Evolutionary conservation across 139 green algal species (phyloP).

Genomic region (Zygnema cylindricum): DNA sequence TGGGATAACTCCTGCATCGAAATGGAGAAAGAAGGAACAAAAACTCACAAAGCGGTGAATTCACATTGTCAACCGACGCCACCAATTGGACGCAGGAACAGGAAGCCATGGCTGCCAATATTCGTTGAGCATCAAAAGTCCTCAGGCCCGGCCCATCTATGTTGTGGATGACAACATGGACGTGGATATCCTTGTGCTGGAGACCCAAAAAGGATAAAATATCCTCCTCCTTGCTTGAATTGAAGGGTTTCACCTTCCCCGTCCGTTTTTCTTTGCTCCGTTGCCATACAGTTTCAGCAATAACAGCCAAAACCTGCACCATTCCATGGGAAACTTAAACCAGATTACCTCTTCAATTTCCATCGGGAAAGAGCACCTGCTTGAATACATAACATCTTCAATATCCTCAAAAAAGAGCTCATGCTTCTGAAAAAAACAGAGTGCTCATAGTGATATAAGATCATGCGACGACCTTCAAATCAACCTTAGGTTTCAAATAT

Average conservation of each 20-base stretch:
- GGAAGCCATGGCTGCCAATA: conserved; percentile 74
- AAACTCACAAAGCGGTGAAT: conserved; percentile 69
- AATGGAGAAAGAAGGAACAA: no score
- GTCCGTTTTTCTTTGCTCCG: not conserved
- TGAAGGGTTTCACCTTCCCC: not conserved
- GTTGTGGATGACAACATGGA: conserved; percentile 81
- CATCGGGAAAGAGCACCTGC: no score
- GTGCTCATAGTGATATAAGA: no score
- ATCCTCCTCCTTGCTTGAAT: not conserved
- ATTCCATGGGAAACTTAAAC: no score
- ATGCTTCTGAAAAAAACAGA: no score
- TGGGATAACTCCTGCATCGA: no score
- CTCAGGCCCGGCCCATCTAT: conserved; percentile 79
- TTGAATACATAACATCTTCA: no score
- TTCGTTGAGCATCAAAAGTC: conserved; percentile 67
- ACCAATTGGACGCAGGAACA: conserved; percentile 74
- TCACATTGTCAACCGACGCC: conserved; percentile 83
- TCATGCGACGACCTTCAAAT: no score
- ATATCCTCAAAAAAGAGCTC: no score
- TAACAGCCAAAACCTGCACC: not conserved
- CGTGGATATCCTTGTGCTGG: not conserved
- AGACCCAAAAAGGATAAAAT: not conserved
- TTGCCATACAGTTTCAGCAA: not conserved
- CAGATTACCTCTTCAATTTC: no score
- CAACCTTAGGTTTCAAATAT: no score